Base-by-base conservation (phyloP, 2,329 filamentous ascomycete species). In the Aspergillus eucalypticola region DNA sequence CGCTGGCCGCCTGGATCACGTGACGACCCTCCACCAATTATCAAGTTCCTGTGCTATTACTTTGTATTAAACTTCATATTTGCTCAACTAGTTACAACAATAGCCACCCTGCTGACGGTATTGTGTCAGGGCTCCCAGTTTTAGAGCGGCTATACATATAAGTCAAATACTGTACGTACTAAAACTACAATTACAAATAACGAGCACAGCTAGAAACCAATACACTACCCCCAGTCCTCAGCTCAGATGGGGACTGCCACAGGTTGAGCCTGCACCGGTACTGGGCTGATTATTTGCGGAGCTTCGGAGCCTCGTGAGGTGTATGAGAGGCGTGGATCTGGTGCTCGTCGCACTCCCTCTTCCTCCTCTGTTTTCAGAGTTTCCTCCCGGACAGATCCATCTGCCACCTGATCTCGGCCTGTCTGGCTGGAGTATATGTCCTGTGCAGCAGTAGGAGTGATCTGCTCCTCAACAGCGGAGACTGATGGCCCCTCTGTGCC, bases 181-280 rank as follows among this genome's bases (percentile, higher is more conserved):
- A 23, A 13, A 35, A 27, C 41, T 21, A 56, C 51, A 23, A 15
- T 49, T 57, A 58, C 50, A 55, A 27, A 32, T 42, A 32, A 42
- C 32, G 42, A 58, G 17, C n/a, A 58, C 19, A 41, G 21, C 8
- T 49, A 25, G 25, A 48, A 25, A 35, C 27, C 25, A 53, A n/a
- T 27, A 6, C 23, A 49, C 41, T 25, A n/a, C n/a, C 13, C 8
- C 19, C 38, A 7, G 10, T 17, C n/a, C 8, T 32, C 41, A 8
- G 11, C 17, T 58, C 27, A 65, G 46, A 63, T 61, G 17, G 62
- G 60, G 21, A 66, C 60, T 21, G 62, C 64, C 29, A 64, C 17
- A 13, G 58, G 62, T 51, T 64, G 60, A 8, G 54, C 29, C 29
- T 64, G 59, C n/a, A 52, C 44, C 13, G 53, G 53, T 5, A 35